Conservation (phyloP, 495 filamentous ascomycete genomes). For the Lasiosphaeria hispida region DNA sequence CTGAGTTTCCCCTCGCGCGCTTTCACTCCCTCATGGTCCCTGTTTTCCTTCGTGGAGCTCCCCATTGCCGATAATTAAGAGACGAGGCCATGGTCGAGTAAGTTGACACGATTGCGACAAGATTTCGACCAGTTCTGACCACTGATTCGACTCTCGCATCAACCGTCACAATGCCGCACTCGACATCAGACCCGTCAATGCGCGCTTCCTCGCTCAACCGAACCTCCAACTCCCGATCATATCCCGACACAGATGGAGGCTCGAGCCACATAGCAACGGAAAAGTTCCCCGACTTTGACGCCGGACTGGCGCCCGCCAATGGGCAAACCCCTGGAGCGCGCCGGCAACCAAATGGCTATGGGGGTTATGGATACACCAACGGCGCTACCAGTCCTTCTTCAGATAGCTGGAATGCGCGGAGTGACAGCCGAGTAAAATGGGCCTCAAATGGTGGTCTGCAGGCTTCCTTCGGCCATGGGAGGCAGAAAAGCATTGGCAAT, state of each 20-base stretch:
- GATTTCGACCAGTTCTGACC: not conserved
- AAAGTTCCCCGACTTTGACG: conserved; percentile 55
- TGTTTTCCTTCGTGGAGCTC: not conserved
- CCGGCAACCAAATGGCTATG: conserved; percentile 31
- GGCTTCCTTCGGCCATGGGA: conserved; percentile 48
- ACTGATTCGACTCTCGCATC: not conserved
- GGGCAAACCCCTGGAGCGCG: conserved; percentile 34
- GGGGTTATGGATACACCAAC: conserved; percentile 32
- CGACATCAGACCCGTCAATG: conserved; percentile 28
- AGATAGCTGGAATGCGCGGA: conserved; percentile 53
- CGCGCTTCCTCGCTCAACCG: conserved; percentile 30
- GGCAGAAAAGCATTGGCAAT: conserved; percentile 82
- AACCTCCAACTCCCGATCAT: conserved; percentile 29
- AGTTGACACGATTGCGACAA: not conserved
- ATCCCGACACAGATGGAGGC: conserved; percentile 34
- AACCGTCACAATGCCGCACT: conserved; percentile 30
- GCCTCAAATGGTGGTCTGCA: conserved; percentile 36
- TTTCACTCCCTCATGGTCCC: no score
- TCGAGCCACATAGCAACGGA: conserved; percentile 41
- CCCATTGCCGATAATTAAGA: not conserved
- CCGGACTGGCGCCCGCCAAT: conserved; percentile 31
- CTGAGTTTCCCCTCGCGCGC: no score
- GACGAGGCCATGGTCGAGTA: conserved; percentile 10
- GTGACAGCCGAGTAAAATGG: conserved; percentile 50
- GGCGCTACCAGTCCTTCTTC: conserved; percentile 23